These are phyloP conservation scores for Garcia nutans DNA, from an alignment of 345 rosid species.

Conservation along the genomic window DNA sequence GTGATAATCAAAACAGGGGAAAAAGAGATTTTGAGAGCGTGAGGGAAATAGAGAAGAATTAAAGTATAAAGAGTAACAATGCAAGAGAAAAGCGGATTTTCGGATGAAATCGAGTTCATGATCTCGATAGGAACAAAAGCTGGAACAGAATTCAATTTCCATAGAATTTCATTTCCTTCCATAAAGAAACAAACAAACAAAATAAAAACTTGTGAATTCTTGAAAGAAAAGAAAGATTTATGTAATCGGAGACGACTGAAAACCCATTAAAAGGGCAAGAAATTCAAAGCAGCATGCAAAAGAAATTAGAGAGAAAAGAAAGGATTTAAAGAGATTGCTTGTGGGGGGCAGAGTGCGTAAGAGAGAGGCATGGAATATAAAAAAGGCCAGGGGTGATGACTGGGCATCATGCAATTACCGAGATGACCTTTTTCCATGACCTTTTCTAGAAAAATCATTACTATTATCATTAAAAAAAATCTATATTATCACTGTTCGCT, in stretches of 20 bases:
- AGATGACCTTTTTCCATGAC: neutral
- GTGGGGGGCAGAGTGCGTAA: conserved; percentile 31
- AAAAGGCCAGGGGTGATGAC: neutral
- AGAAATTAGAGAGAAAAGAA: neutral
- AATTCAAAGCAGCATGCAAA: neutral
- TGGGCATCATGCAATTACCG: conserved; percentile 18
- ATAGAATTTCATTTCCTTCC: conserved; percentile 25
- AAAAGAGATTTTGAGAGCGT: conserved; percentile 30
- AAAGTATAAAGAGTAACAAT: conserved; percentile 48
- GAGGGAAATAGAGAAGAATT: conserved; percentile 55
- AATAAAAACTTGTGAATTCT: neutral
- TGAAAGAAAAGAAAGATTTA: neutral
- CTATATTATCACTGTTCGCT: neutral
- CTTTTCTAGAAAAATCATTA: neutral
- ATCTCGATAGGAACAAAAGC: neutral
- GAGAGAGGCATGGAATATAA: conserved; percentile 37
- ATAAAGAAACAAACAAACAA: neutral
- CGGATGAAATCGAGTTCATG: conserved; percentile 6
- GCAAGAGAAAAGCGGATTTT: conserved; percentile 57
- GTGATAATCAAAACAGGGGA: conserved; percentile 59
- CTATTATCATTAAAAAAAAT: neutral
- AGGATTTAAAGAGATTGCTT: neutral
- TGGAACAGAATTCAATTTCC: conserved; percentile 14
- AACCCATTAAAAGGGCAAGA: neutral
- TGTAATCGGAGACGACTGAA: neutral